Percentiles rank a stretch among this genome's conserved stretches.
phyloP scores from a whole-genome alignment of 2,329 filamentous ascomycete species.

The Metarhizium brunneum region DNA sequence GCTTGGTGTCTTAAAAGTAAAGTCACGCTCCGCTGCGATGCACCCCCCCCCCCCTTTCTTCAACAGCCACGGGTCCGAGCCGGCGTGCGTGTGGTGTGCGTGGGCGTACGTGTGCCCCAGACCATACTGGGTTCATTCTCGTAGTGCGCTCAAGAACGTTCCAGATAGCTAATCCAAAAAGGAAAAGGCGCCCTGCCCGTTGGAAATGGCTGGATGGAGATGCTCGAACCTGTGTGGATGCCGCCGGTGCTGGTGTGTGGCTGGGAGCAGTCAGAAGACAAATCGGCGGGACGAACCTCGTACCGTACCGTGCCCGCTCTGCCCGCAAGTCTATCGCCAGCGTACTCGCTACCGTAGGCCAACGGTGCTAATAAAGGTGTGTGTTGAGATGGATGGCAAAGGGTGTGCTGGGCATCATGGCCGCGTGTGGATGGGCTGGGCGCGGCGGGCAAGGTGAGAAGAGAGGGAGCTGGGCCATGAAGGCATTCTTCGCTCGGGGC shows the following conservation, averaged over 20 bases:
- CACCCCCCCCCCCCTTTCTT: constrained; percentile 10
- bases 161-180: neutral
- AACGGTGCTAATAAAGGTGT: neutral
- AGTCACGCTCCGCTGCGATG: constrained; percentile 26
- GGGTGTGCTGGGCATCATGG: neutral
- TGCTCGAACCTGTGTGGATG: neutral
- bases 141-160: neutral
- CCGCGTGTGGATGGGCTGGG: neutral
- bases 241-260: neutral
- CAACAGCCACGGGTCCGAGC: neutral
- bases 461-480: neutral
- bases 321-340: neutral
- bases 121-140: neutral
- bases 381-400: constrained; percentile 1
- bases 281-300: constrained; percentile 9
- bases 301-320: constrained; percentile 5
- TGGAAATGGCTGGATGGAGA: neutral
- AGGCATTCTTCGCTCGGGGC: neutral
- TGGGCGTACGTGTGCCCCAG: constrained; percentile 1
- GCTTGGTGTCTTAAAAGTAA: constrained; percentile 25
- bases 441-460: neutral
- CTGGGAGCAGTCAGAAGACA: constrained; percentile 6
- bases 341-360: neutral
- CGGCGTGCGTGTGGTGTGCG: constrained; percentile 1
- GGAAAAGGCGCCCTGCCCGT: neutral